Evolutionary conservation across 257 asterid genomes (phyloP), one percentile per base, ranked within the genome.

Genomic region (Ballota nigra): DNA sequence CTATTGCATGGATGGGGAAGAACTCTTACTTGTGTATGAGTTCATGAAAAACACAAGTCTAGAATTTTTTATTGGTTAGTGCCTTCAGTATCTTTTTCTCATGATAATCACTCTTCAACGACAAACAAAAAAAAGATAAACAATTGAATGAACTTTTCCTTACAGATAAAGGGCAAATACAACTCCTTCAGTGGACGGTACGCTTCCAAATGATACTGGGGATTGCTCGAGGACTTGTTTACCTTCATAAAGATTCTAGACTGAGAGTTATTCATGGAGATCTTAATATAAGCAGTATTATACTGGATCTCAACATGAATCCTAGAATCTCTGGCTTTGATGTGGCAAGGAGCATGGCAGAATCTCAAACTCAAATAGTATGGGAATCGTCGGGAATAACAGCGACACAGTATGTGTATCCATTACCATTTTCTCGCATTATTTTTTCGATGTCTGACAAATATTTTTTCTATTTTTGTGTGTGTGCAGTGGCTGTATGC

Each of bases 181-280:
- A 49, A 5, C 3, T 2, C 29, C 62, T 69, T 45, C 61, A 45
- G 11, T 79, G 79, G 79, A 29, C 53, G 24, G 61, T 47, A 8
- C 74, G 77, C 19, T 74, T 79, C 79, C 66, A 64, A 67, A 69
- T 78, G 29, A 69, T 79, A 28, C 45, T 24, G 67, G 75, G 68
- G 12, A 70, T 79, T 28, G 75, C 75, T 33, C 66, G 38, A 31
- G 83, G 78, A 31, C 43, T 79, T 66, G 40, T 23, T 23, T 75
- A 75, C 60, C 78, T 79, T 51, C 83, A 79, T 31, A 71, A 66
- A 26, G 60, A 60, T 41, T 68, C 79, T 15, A 45, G 69, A 38
- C 36, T 66, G 45, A 24, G 52, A 28, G 22, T 60, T 38, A 71
- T 79, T 55, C 73, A 65, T 2, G 47, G 66, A 67, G 66, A 61